Percentiles rank a stretch among this genome's conserved stretches.
Evolutionary conservation across 306 rosid genomes (phyloP).

Genomic region (Citrullus colocynthis): DNA sequence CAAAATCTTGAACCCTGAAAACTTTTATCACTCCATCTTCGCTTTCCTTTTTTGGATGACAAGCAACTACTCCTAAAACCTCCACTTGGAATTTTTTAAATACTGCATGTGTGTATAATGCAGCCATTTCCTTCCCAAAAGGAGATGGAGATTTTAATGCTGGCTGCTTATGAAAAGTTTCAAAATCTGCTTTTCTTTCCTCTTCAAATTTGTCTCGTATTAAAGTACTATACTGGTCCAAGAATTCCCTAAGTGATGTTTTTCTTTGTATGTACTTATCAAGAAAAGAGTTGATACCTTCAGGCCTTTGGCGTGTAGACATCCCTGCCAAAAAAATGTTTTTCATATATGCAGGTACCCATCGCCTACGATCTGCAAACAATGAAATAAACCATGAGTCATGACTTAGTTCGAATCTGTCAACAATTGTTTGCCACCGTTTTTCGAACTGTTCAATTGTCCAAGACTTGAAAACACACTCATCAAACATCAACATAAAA

Average conservation of each 20-base stretch:
- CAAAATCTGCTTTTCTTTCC: slow-evolving; percentile 34
- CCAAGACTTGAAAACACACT: slow-evolving; percentile 41
- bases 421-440: slow-evolving; percentile 30
- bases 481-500: slow-evolving; percentile 22
- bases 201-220: slow-evolving; percentile 29
- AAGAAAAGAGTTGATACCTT: slow-evolving; percentile 21
- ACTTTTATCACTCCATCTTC: slow-evolving; percentile 1
- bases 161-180: slow-evolving; percentile 29
- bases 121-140: slow-evolving; percentile 32
- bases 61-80: slow-evolving; percentile 46
- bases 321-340: slow-evolving; percentile 26
- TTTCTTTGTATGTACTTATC: slow-evolving; percentile 35
- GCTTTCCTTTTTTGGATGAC: slow-evolving; percentile 34
- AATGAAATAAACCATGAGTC: slow-evolving; percentile 24
- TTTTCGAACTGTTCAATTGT: slow-evolving; percentile 25
- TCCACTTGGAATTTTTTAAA: slow-evolving; percentile 39
- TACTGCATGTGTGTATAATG: slow-evolving; percentile 10
- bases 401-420: slow-evolving; percentile 20
- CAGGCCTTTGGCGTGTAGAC: slow-evolving; percentile 22
- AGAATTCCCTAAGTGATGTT: slow-evolving; percentile 25
- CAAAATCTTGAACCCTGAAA: slow-evolving; percentile 22
- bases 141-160: slow-evolving; percentile 42
- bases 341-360: slow-evolving; percentile 32
- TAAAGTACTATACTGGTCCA: slow-evolving; percentile 20
- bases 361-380: slow-evolving; percentile 25